Base-by-base conservation (phyloP, 352 stramenopile species). In the Ophiocytium majus region DNA sequence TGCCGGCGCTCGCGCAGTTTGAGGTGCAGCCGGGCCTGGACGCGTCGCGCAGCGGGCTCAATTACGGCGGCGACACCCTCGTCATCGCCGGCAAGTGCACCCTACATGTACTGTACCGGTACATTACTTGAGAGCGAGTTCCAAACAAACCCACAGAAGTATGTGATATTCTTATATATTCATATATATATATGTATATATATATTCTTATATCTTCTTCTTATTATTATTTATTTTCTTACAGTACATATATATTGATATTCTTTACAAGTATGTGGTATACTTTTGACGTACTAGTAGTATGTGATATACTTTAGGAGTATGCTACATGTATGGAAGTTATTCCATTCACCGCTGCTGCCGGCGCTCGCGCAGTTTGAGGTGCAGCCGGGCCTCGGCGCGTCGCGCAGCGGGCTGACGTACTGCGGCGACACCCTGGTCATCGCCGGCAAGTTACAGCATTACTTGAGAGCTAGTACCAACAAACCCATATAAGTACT, bases 1-100 rank as follows among this genome's bases (percentile, higher is more conserved):
- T 86, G 84, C 63, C 63, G 37, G 35, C 33, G 14, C 84, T 88
- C 14, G 84, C 84, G 35, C 76, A 86, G 74, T 88, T 88, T 50
- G 71, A 86, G 32, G 37, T 23, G 71, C 80, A 80, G 75, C 28
- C 10, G 63, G 75, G 19, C 35, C 74, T 14, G 36, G 75, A 0
- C 43, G 49, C 76, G 23, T 79, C 0, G 31, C 43, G 31, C 28
- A 50, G 14, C 17, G 43, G 79, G 36, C 34, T 43, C 35, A 82
- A 0, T 10, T 82, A 35, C 43, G 1, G 50, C 14, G 63, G 66
- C 36, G 76, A 33, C 33, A 83, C 32, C 32, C 33, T 74, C 36
- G 31, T n/a, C 82, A 34, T 83, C 14, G 43, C 79, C 31, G 78
- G 78, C 64, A 81, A 81, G 9, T 64, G 34, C n/a, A n/a, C n/a